Conservation (phyloP, 345 rosid genomes). For the Melaleuca alternifolia region DNA sequence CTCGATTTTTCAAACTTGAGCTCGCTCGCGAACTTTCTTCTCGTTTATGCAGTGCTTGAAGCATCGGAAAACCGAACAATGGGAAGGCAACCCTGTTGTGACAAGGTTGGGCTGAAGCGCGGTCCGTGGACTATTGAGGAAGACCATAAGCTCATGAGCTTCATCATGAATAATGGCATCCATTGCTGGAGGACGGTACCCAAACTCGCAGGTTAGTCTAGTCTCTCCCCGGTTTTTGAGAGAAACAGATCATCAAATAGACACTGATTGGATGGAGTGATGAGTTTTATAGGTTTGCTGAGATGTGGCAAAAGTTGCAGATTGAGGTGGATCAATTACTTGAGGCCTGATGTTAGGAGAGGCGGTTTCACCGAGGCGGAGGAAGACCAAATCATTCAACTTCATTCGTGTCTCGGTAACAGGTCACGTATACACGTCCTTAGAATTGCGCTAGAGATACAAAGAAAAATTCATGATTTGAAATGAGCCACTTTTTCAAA, state of each 20-base stretch:
- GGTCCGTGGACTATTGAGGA: conserved; percentile 98
- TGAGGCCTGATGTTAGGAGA: conserved; percentile 83
- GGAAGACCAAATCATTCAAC: conserved; percentile 69
- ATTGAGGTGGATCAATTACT: conserved; percentile 86
- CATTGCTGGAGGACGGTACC: conserved; percentile 94
- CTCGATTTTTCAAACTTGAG: not conserved
- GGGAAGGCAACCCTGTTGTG: conserved; percentile 95
- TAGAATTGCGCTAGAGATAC: not conserved
- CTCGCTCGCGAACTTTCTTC: not conserved
- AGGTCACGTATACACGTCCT: conserved; percentile 16
- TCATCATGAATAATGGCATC: conserved; percentile 80
- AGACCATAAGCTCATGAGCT: conserved; percentile 79
- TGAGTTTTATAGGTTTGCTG: conserved; percentile 40
- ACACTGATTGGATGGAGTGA: not conserved
- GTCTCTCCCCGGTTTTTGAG: not conserved
- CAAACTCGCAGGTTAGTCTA: conserved; percentile 66
- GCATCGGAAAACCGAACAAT: conserved; percentile 5
- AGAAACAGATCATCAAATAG: not conserved
- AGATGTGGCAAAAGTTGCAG: conserved; percentile 94
- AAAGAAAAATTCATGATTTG: not conserved
- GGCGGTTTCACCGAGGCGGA: conserved; percentile 76
- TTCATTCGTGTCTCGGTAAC: conserved; percentile 77
- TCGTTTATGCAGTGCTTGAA: not conserved
- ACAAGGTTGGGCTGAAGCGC: conserved; percentile 74
- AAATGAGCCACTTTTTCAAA: not conserved